Evolutionary conservation across 345 rosid genomes (phyloP).

Genomic region (Eucalyptus viminalis): DNA sequence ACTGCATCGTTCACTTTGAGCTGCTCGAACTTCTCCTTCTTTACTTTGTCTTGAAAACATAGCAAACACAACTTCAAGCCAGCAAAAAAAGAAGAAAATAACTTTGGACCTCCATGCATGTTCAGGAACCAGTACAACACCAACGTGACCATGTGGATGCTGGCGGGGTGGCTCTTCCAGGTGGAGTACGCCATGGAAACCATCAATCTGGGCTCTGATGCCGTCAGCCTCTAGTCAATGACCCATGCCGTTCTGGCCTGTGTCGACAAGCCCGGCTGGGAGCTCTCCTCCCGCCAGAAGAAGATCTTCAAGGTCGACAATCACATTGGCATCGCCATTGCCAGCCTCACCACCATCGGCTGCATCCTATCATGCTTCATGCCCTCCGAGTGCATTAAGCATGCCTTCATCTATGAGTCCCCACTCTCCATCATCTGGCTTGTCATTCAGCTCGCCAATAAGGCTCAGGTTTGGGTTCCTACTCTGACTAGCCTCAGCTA

Average conservation of each 20-base stretch:
- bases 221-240: conserved; percentile 92
- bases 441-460: not conserved
- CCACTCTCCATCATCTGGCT: conserved; percentile 14
- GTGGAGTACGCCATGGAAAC: conserved; percentile 99
- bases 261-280: conserved; percentile 75
- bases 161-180: conserved; percentile 67
- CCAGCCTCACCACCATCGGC: conserved; percentile 85
- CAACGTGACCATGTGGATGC: conserved; percentile 93
- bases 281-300: conserved; percentile 90
- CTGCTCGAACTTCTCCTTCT: not conserved
- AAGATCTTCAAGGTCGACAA: conserved; percentile 94
- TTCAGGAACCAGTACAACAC: conserved; percentile 93
- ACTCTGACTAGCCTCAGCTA: not conserved
- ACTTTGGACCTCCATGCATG: conserved; percentile 10
- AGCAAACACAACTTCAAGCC: not conserved
- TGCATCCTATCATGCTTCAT: conserved; percentile 84
- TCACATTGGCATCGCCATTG: conserved; percentile 87
- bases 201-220: conserved; percentile 91
- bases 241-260: conserved; percentile 77
- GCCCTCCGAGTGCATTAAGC: conserved; percentile 86
- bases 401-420: conserved; percentile 73
- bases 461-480: not conserved
- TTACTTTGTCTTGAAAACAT: not conserved
- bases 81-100: no score
- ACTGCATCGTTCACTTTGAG: not conserved